Percentiles rank a stretch among this genome's conserved stretches.
These are phyloP conservation scores for Xylaria sp. DNA, from an alignment of 2,329 filamentous ascomycete species.

Conservation along the genomic window DNA sequence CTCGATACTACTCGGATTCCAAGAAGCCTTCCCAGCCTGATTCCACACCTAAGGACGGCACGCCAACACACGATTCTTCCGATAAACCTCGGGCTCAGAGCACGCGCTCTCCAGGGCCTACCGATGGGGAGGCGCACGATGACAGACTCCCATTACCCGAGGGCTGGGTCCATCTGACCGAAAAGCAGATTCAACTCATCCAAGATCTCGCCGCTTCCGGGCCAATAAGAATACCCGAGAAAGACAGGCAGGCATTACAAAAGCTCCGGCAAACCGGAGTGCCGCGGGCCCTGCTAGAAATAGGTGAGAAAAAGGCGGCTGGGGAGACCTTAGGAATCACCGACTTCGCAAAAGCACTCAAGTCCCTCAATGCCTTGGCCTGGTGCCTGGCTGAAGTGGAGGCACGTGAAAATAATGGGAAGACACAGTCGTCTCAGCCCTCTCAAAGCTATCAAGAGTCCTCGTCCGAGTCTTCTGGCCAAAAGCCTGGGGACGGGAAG, in stretches of 20 bases:
- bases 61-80: constrained; percentile 10
- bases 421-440: neutral
- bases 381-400: neutral
- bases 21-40: constrained; percentile 30
- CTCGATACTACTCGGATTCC: constrained; percentile 36
- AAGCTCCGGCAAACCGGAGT: constrained; percentile 11
- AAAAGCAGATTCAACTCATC: constrained; percentile 29
- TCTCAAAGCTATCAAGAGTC: constrained; percentile 24
- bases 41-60: constrained; percentile 23
- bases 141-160: constrained; percentile 33
- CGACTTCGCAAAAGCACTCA: constrained; percentile 5
- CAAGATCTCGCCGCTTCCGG: neutral
- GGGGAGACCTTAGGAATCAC: neutral
- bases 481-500: constrained; percentile 9
- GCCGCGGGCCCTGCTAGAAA: neutral
- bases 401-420: neutral
- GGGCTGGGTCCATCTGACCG: constrained; percentile 39
- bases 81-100: constrained; percentile 37
- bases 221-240: neutral
- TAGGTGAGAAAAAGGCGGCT: neutral
- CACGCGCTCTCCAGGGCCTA: constrained; percentile 39
- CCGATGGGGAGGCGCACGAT: constrained; percentile 27
- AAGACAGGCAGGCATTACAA: neutral
- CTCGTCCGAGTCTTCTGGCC: constrained; percentile 10
- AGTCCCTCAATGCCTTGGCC: neutral